Evolutionary conservation across 345 rosid species (phyloP), one percentile per base, ranked within the genome.

Genomic region (Erucastrum elatum): DNA sequence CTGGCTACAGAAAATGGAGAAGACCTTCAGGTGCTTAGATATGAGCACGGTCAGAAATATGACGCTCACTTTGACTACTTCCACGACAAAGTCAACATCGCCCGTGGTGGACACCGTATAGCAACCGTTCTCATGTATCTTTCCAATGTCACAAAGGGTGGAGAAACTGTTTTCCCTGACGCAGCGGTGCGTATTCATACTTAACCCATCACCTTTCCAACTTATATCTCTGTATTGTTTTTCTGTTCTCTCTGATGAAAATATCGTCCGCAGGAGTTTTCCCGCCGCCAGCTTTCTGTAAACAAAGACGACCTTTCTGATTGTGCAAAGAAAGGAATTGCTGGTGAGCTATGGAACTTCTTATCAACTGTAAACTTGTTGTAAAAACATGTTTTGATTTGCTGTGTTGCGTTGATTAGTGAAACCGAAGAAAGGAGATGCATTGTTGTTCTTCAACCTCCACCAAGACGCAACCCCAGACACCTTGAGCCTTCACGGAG

Each of bases 41-140:
- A 92, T 62, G 95, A 94, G 85, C 84, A 86, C 72, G 98, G 98
- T 46, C 94, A 92, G 87, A 92, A 92, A 74, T 94, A 94, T 12
- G 98, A 94, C 44, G 87, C 97, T 3, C 97, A 91, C 82, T 87
- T 76, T 62, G 98, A 94, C 83, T 94, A 90, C 88, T 92, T 94
- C 71, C 82, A 70, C 26, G 97, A 94, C 87, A 88, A 91, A 86
- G 93, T 91, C 58, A 94, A 94, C 69, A 91, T 92, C 68, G 98
- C 87, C 8, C 92, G 96, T 29, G 98, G 98, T 80, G 97, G 97
- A 84, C 98, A 94, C 82, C 95, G 95, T 17, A 4, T 87, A 70
- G 95, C 95, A 26, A 92, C 98, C 31, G 91, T 94, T 59, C 93
- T 94, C 64, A 79, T 94, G 98, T 94, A 94, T 88, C 96, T 94